Evolutionary conservation across 2,329 filamentous ascomycete genomes (phyloP).

Genomic region (Colletotrichum siamense): DNA sequence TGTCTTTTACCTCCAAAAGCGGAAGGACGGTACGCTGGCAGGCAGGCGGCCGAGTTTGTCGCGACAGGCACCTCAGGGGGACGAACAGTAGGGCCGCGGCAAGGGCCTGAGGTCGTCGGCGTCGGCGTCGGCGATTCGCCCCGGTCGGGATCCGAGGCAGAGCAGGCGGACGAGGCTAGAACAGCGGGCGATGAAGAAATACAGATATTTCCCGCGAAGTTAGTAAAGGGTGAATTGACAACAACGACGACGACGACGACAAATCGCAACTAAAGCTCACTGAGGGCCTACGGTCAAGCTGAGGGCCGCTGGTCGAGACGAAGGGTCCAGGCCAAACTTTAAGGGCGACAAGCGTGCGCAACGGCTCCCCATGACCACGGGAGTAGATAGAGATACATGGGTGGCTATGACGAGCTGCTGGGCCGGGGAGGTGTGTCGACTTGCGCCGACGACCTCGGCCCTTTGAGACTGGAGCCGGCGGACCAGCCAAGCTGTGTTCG

Average conservation of each 20-base stretch:
- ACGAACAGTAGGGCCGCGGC: background rate
- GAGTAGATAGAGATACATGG: background rate
- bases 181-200: background rate
- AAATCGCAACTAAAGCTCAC: background rate
- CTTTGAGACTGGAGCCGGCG: background rate
- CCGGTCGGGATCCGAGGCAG: constrained; percentile 7
- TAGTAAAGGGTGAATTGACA: background rate
- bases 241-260: background rate
- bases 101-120: background rate
- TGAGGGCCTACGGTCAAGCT: background rate
- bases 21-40: background rate
- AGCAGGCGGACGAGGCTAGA: background rate
- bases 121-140: constrained; percentile 12
- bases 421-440: background rate
- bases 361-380: background rate
- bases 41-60: background rate
- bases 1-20: background rate
- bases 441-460: constrained; percentile 7
- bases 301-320: background rate
- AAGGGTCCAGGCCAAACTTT: background rate
- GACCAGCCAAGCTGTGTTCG: background rate
- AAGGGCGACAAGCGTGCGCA: background rate
- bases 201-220: background rate
- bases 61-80: background rate
- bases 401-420: background rate